Base-by-base conservation (phyloP, 768 basidiomycete species). In the Boletus barrowsii region DNA sequence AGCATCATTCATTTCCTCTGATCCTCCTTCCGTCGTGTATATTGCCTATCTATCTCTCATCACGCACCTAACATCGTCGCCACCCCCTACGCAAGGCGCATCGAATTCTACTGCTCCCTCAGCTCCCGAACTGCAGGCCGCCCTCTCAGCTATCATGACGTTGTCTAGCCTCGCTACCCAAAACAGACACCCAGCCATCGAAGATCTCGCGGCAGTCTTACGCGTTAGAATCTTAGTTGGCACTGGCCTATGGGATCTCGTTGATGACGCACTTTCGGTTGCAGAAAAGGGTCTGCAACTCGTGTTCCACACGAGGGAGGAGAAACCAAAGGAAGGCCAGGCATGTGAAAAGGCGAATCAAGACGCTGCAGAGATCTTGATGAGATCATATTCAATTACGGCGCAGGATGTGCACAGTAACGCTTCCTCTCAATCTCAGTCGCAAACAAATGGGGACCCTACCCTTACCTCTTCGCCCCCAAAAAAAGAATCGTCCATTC, bases 171-270 rank as follows among this genome's bases (percentile, higher is more conserved):
- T 70, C 10, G 70, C 76, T 14, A 35, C 48, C 7, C 63, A 63
- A 40, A 63, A 74, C 18, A 40, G 54, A 20, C 83, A 84, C 51
- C 55, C 61, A 0, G 71, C 75, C 14, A 72, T 88, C 1, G 70
- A 71, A 10, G 73, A 82, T 22, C 72, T 89, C 2, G 72, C 79
- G 0, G 75, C 74, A 15, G 78, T 88, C 8, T 66, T 88, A 41
- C 83, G 81, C 45, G 72, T 88, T 5, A 79, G 82, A 37, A 68
- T 82, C 1, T 74, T 87, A 20, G 72, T 85, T 14, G 73, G 80
- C 0, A 75, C 80, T 26, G 79, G 78, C 7, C 62, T 80, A 56
- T 88, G 84, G 84, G 68, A 73, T 15, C 66, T 76, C 36, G 79
- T 86, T 9, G 70, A 64, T 4, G 75, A 75, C 35, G 77, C 83